These are phyloP conservation scores for Plantago ovata DNA, from an alignment of 257 asterid genomes.

Conservation along the genomic window DNA sequence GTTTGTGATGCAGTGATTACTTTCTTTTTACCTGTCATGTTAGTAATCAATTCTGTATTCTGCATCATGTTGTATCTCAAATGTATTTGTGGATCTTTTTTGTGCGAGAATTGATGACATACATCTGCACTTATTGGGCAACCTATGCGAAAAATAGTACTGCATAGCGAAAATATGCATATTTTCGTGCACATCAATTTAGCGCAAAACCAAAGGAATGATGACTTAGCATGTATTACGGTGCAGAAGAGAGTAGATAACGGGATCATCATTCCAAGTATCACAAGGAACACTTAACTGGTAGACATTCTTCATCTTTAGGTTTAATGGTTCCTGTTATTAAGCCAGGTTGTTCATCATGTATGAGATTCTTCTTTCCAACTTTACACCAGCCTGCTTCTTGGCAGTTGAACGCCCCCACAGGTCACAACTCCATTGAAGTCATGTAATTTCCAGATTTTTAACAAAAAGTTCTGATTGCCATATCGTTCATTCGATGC, in stretches of 20 bases:
- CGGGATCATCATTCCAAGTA: conserved; percentile 59
- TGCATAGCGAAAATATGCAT: too few species aligned
- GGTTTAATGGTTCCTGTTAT: conserved; percentile 60
- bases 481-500: neutral
- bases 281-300: conserved; percentile 55
- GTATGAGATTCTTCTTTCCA: conserved; percentile 73
- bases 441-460: conserved; percentile 57
- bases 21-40: too few species aligned
- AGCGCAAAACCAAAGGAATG: too few species aligned
- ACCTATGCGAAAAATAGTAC: too few species aligned
- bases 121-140: too few species aligned
- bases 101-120: too few species aligned
- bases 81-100: too few species aligned
- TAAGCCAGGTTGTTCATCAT: conserved; percentile 60
- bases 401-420: conserved; percentile 60
- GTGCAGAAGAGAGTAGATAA: conserved; percentile 57
- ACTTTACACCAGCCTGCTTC: conserved; percentile 68
- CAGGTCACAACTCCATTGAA: conserved; percentile 39
- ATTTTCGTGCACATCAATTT: too few species aligned
- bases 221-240: too few species aligned
- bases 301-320: conserved; percentile 67
- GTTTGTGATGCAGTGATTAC: neutral
- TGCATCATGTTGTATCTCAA: too few species aligned
- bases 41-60: too few species aligned
- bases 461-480: conserved; percentile 35